A percentile compares a stretch with the other conserved stretches of the same genome.
These are phyloP conservation scores for Boechera divaricarpa DNA, from an alignment of 345 rosid genomes.

Conservation along the genomic window DNA sequence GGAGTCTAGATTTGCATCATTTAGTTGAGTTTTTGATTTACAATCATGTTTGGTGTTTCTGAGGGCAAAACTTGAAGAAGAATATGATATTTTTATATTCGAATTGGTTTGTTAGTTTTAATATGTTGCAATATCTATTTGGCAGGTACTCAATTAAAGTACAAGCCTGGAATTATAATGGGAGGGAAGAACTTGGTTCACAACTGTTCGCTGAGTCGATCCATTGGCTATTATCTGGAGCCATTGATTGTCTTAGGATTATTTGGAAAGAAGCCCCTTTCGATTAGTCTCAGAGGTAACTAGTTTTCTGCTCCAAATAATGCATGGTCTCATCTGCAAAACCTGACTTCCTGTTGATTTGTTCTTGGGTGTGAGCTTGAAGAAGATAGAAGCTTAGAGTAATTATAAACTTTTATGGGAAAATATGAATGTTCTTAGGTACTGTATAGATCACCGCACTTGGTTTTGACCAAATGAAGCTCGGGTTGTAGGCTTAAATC, in stretches of 20 bases:
- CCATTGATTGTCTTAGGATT: constrained; percentile 79
- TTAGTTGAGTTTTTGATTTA: neutral
- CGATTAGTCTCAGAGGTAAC: constrained; percentile 71
- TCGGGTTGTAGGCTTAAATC: neutral
- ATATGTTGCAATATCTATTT: constrained; percentile 6
- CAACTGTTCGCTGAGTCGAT: constrained; percentile 73
- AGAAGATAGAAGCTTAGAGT: neutral
- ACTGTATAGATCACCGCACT: neutral
- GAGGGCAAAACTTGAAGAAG: neutral
- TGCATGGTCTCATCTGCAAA: neutral
- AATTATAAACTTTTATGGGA: neutral
- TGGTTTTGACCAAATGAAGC: neutral
- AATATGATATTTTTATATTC: neutral
- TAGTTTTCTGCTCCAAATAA: neutral
- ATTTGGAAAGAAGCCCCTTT: constrained; percentile 71
- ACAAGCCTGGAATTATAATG: constrained; percentile 82
- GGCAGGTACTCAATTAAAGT: constrained; percentile 68
- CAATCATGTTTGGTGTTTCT: too few relatives aligned
- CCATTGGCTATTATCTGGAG: constrained; percentile 88
- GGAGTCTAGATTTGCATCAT: neutral
- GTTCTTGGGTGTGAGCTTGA: neutral
- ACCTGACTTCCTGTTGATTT: neutral
- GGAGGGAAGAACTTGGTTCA: constrained; percentile 79
- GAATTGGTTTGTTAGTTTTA: neutral
- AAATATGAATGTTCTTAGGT: neutral